Base-by-base conservation (phyloP, 2,329 filamentous ascomycete genomes). In the Parastagonospora avenae region DNA sequence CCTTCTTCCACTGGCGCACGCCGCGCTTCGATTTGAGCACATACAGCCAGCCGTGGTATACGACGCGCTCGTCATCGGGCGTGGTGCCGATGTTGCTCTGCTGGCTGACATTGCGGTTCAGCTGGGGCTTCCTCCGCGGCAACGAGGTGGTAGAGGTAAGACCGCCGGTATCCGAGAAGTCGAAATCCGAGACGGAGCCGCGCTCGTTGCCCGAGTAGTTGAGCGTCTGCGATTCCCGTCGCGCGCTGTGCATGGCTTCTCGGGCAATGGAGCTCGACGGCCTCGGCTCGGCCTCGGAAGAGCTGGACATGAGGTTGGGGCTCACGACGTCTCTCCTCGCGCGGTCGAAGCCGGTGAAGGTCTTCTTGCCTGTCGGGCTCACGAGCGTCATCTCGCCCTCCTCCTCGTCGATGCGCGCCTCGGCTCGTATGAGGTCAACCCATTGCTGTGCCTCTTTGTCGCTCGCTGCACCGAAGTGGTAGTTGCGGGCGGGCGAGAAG, bases 21-120 rank as follows among this genome's bases (percentile, higher is more conserved):
- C 92, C 91, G 16, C 88, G 82, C 66, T 91, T 92, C 55, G 87
- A 90, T 64, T 90, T 91, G 49, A 97, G 83, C 55, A 91, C 86
- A 73, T 90, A 89, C 29, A 97, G 84, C 81, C 91, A 92, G 44
- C 93, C 92, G 70, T 97, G 92, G 83, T 90, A 96, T 38, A 97
- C 84, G n/a, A 97, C 88, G 24, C 92, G 88, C 71, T 96, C 92
- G 1, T 88, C 86, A 57, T 94, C 91, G 2, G 70, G 68, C 1
- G 58, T 63, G 11, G 60, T 56, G 35, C 74, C 76, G 27, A 75
- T 50, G 28, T 77, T 84, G 62, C 86, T 88, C 44, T 82, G 73
- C 64, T 90, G 87, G 70, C 85, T 89, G 8, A 79, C 68, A 46
- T 87, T 89, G 39, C 83, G 80, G 39, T 64, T 62, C 24, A 55